Evolutionary conservation across 2,329 filamentous ascomycete genomes (phyloP), one percentile per base, ranked within the genome.

Genomic region (Bipolaris victoriae): DNA sequence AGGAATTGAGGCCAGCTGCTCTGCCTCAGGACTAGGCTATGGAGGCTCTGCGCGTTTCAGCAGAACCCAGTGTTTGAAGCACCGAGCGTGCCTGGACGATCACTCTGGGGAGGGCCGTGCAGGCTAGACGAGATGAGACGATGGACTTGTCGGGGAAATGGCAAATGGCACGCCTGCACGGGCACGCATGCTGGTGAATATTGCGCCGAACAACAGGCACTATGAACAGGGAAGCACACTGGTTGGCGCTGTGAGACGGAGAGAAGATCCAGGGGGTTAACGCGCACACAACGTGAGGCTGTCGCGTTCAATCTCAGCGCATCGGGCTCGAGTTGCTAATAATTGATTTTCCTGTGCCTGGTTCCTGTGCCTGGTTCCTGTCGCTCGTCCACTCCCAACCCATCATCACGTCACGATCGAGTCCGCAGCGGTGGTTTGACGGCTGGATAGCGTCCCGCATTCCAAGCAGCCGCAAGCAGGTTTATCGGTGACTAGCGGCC

Each of bases 41-140:
- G 35, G 55, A 50, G 46, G 41, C 46, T 56, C 49, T 57, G 44
- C 41, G 45, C 40, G 57, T 60, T 57, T 60, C 49, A 60, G 53
- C 44, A 45, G 52, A 2, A 3, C 29, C 26, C 16, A 5, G 44
- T 35, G 52, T 47, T 55, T 50, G 39, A 43, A 29, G 50, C 51
- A 31, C 22, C 29, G 39, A 26, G 37, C 20, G 53, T 51, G 49
- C 50, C 44, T 54, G 45, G 44, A 33, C 41, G 39, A 46, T 57
- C 40, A 29, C 13, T 20, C 24, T 36, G 36, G 50, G 36, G 51
- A 29, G 50, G 43, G 51, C 22, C 52, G 47, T 52, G 56, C 52
- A 22, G 7, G 10, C 18, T 52, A 52, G 18, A 44, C 48, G 57
- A 59, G 44, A 59, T 59, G 57, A 59, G 57, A 57, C 45, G 46